A percentile compares a stretch with the other conserved stretches of the same genome.
Evolutionary conservation across 2,329 filamentous ascomycete species (phyloP).

Genomic region (Aspergillus alliaceus): DNA sequence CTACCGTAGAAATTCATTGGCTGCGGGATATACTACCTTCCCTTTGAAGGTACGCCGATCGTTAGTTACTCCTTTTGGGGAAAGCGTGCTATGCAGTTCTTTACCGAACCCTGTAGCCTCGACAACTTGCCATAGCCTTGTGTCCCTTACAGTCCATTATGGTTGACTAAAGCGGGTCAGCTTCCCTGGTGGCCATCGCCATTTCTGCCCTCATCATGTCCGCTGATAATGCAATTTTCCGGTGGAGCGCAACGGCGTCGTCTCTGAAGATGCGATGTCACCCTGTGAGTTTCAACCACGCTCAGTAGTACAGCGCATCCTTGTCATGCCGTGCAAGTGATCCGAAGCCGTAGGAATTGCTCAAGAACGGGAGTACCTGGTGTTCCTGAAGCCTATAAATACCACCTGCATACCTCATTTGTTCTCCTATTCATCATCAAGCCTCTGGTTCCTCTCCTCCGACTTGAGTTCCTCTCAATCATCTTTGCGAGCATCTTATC

Average conservation of each 20-base stretch:
- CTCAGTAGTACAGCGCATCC: constrained; percentile 10
- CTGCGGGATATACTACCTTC: constrained; percentile 15
- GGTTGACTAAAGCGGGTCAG: background rate
- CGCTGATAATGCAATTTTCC: constrained; percentile 13
- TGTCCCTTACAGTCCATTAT: background rate
- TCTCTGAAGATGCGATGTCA: constrained; percentile 25
- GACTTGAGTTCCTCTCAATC: background rate
- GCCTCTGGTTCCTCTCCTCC: background rate
- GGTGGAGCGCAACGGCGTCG: constrained; percentile 19
- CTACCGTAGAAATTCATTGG: background rate
- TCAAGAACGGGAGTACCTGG: background rate
- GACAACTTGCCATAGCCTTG: constrained; percentile 1
- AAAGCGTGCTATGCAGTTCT: background rate
- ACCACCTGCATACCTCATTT: background rate
- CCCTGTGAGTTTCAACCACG: constrained; percentile 19
- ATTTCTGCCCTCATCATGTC: background rate
- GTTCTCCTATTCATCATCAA: constrained; percentile 3
- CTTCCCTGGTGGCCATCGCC: constrained; percentile 3
- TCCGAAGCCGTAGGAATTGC: background rate
- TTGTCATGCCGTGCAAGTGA: constrained; percentile 3
- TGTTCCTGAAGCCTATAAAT: constrained; percentile 9
- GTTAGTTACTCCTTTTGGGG: background rate
- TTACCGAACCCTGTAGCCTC: background rate
- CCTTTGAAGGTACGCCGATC: constrained; percentile 4
- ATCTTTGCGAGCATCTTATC: constrained; percentile 1